Evolutionary conservation across 2,329 filamentous ascomycete genomes (phyloP).

Genomic region (Pseudogymnoascus sp.): DNA sequence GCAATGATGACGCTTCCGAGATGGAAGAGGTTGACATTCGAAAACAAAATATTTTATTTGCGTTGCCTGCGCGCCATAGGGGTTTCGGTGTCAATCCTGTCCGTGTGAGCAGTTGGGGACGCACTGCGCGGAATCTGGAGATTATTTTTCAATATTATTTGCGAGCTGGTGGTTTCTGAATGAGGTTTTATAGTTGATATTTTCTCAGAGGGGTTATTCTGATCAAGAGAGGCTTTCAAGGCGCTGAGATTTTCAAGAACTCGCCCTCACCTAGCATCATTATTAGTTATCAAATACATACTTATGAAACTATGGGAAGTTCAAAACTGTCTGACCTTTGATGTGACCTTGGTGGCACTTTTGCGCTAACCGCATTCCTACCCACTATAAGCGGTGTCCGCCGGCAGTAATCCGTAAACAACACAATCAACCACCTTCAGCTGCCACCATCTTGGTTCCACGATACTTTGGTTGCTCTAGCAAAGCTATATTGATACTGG

Average conservation of each 20-base stretch:
- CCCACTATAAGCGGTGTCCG: not conserved
- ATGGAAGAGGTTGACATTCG: not conserved
- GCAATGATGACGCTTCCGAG: not conserved
- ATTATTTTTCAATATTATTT: not conserved
- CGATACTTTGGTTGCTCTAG: not conserved
- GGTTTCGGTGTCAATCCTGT: not conserved
- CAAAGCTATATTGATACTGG: not conserved
- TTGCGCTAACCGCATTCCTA: not conserved
- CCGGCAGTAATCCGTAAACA: not conserved
- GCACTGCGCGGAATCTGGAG: not conserved
- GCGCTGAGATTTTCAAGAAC: not conserved
- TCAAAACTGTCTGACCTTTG: not conserved
- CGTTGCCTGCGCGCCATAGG: not conserved
- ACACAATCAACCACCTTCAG: not conserved
- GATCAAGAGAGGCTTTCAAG: not conserved
- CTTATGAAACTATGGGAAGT: too few relatives aligned
- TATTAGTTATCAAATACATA: not conserved
- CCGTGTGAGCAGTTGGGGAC: not conserved
- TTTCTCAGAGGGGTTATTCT: not conserved
- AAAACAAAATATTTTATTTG: not conserved
- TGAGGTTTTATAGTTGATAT: not conserved
- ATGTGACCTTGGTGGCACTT: constrained; percentile 4
- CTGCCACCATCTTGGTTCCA: not conserved
- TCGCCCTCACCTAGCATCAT: not conserved
- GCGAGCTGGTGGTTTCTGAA: not conserved